Percentiles rank a stretch among this genome's conserved stretches.
These are phyloP conservation scores for Corymbia citriodora DNA, from an alignment of 441 rosid species.

Conservation along the genomic window DNA sequence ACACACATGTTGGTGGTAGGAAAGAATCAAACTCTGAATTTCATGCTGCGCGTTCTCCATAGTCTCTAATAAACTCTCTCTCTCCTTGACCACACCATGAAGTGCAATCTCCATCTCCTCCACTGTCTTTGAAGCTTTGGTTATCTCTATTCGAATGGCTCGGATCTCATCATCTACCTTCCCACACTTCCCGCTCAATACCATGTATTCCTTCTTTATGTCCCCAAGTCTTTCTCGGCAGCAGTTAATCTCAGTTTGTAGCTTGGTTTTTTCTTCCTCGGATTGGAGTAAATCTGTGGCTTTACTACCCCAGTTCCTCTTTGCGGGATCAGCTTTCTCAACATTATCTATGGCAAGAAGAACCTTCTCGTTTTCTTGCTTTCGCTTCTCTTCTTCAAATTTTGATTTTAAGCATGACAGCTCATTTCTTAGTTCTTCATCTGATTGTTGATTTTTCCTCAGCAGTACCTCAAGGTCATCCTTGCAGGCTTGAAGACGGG, in stretches of 20 bases:
- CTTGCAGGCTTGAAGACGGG: slow-evolving; percentile 34
- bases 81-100: slow-evolving; percentile 40
- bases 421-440: slow-evolving; percentile 47
- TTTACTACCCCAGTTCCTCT: slow-evolving; percentile 52
- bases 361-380: slow-evolving; percentile 67
- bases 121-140: slow-evolving; percentile 29
- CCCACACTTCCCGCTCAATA: slow-evolving; percentile 23
- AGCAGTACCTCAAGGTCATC: slow-evolving; percentile 41
- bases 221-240: slow-evolving; percentile 5
- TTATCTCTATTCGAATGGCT: slow-evolving; percentile 32
- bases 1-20: slow-evolving; percentile 48
- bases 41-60: slow-evolving; percentile 49
- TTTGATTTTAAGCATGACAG: slow-evolving; percentile 46
- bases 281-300: slow-evolving; percentile 77
- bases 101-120: slow-evolving; percentile 46
- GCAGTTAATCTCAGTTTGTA: slow-evolving; percentile 1
- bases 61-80: slow-evolving; percentile 43
- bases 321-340: slow-evolving; percentile 37
- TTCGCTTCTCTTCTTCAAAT: slow-evolving; percentile 64
- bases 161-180: slow-evolving; percentile 43
- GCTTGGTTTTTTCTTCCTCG: slow-evolving; percentile 15
- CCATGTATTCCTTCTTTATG: slow-evolving; percentile 16
- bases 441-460: slow-evolving; percentile 43
- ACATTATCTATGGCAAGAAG: slow-evolving; percentile 82
- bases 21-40: slow-evolving; percentile 38